phyloP scores from a whole-genome alignment of 2,329 filamentous ascomycete genomes.

The Colletotrichum nymphaeae region DNA sequence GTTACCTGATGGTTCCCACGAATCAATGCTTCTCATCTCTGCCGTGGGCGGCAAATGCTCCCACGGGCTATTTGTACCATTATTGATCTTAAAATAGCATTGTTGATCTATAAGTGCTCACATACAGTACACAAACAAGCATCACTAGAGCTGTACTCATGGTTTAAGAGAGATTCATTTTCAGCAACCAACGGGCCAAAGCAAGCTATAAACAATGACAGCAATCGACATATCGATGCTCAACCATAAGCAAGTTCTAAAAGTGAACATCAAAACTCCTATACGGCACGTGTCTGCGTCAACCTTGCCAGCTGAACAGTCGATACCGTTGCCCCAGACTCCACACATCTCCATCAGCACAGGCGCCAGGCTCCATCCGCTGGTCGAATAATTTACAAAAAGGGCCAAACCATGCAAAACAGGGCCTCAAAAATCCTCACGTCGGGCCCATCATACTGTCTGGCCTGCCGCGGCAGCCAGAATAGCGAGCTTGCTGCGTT shows the following conservation, averaged over 20 bases:
- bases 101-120: background rate
- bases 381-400: conserved; percentile 10
- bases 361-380: background rate
- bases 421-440: too few relatives aligned
- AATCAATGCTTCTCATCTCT: too few relatives aligned
- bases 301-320: background rate
- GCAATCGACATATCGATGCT: background rate
- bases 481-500: conserved; percentile 48
- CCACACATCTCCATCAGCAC: background rate
- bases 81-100: background rate
- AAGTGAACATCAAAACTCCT: background rate
- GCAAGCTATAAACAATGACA: background rate
- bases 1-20: too few relatives aligned
- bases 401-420: background rate
- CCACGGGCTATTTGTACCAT: background rate
- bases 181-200: background rate
- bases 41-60: background rate
- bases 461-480: conserved; percentile 6
- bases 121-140: background rate
- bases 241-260: background rate
- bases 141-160: background rate
- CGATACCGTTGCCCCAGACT: conserved; percentile 1
- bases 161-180: background rate
- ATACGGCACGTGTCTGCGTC: background rate
- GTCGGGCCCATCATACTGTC: background rate